These are phyloP conservation scores for Eutrema japonicum DNA, from an alignment of 345 rosid species.

Conservation along the genomic window DNA sequence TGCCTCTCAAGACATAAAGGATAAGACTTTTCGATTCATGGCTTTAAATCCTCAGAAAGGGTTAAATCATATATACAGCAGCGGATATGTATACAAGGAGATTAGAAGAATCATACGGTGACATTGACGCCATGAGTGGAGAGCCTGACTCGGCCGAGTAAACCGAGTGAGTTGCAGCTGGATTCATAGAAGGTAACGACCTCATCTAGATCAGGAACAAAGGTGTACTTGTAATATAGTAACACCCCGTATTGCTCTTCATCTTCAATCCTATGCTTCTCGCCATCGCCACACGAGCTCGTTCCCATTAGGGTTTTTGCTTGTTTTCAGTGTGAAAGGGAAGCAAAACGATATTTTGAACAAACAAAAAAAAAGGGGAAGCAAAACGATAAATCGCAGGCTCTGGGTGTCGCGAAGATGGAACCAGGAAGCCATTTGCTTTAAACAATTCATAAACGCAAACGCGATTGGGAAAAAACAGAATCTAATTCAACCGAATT, in stretches of 20 bases:
- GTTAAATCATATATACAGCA: background rate
- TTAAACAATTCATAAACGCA: background rate
- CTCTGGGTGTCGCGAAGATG: background rate
- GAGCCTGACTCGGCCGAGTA: constrained; percentile 89
- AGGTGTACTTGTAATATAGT: constrained; percentile 75
- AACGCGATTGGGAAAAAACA: constrained; percentile 2
- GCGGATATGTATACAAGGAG: constrained; percentile 3
- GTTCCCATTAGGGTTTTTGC: constrained; percentile 42
- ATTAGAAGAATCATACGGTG: constrained; percentile 59
- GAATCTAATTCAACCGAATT: background rate
- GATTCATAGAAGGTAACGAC: constrained; percentile 76
- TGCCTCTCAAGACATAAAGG: constrained; percentile 14
- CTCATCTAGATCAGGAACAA: constrained; percentile 60
- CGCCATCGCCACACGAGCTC: constrained; percentile 37
- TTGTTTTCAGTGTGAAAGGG: background rate
- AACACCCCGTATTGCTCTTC: constrained; percentile 64
- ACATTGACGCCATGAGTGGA: constrained; percentile 85
- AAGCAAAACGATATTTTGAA: background rate
- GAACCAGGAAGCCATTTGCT: background rate
- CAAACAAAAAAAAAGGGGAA: background rate
- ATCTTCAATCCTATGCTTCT: constrained; percentile 37
- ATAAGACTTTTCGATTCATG: background rate
- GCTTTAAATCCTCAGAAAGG: background rate
- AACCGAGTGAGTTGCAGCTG: constrained; percentile 69
- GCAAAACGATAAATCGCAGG: constrained; percentile 12